A percentile compares a stretch with the other conserved stretches of the same genome.
These are phyloP conservation scores for Pichia scutulata DNA, from an alignment of 805 yeast genomes.

Conservation along the genomic window DNA sequence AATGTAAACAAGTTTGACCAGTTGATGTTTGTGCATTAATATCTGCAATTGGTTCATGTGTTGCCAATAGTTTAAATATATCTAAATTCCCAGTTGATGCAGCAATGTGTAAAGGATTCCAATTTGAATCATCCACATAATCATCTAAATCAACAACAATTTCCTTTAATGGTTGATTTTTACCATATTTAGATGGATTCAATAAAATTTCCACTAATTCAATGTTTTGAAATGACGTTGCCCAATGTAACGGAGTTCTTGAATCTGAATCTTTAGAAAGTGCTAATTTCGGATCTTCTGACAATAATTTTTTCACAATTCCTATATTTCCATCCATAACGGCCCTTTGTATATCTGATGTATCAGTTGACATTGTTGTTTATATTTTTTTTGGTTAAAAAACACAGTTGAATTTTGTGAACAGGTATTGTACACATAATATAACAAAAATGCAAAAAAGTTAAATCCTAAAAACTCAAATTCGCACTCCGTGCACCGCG, in stretches of 20 bases:
- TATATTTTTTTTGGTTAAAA: too few relatives aligned
- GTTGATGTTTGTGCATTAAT: slow-evolving; percentile 49
- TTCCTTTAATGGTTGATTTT: not conserved
- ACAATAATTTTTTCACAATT: slow-evolving; percentile 43
- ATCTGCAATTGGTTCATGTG: slow-evolving; percentile 47
- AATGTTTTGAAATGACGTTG: slow-evolving; percentile 53
- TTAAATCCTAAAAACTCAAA: not conserved
- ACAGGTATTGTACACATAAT: not conserved
- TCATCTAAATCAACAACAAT: slow-evolving; percentile 55
- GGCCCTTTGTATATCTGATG: slow-evolving; percentile 47
- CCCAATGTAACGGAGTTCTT: slow-evolving; percentile 86
- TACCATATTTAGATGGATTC: slow-evolving; percentile 5
- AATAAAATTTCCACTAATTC: slow-evolving; percentile 43
- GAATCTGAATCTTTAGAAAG: slow-evolving; percentile 57
- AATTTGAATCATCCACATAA: slow-evolving; percentile 64
- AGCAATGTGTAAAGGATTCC: slow-evolving; percentile 86
- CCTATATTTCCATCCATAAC: slow-evolving; percentile 52
- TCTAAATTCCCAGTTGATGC: slow-evolving; percentile 60
- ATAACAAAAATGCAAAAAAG: too few relatives aligned
- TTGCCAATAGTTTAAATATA: slow-evolving; percentile 44
- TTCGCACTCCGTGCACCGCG: not conserved
- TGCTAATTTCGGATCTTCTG: slow-evolving; percentile 41
- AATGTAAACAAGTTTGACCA: slow-evolving; percentile 69
- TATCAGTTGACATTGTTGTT: slow-evolving; percentile 11
- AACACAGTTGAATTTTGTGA: too few relatives aligned